Base-by-base conservation (phyloP, 2,329 filamentous ascomycete genomes). In the Cercospora sp. region DNA sequence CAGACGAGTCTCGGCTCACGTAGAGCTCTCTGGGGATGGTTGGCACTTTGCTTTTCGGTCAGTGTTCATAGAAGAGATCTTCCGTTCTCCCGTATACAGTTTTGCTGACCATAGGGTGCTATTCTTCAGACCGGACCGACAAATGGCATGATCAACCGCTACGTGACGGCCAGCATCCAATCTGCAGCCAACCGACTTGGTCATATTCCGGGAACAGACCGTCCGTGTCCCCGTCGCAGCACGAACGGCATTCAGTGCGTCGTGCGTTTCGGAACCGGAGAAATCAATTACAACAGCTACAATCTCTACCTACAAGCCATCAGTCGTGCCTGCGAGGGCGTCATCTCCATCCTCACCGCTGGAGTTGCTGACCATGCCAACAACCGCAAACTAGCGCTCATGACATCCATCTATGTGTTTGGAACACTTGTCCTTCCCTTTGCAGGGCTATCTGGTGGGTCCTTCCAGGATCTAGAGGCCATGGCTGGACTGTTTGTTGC, bases 281-380 rank as follows among this genome's bases (percentile, higher is more conserved):
- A 55, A 9, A 55, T 55, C 48, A 55, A 55, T 23, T 55, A 55
- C 48, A 55, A 55, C 48, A 55, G 48, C 48, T 55, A 55, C 48
- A 55, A 55, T 20, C 48, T 55, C 48, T 55, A 55, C 48, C 48
- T 55, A 23, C 48, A 55, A 55, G 48, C 48, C 48, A 55, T 55
- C 48, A 55, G 48, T 55, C 48, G 48, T 10, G 48, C 48, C 16
- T 55, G 48, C 48, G 48, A 55, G 48, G 48, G 48, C 18, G 48
- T 55, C 16, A 55, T 55, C 48, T 55, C 48, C 10, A 55, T 55
- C 8, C 18, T 55, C 16, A 55, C 48, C 16, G 48, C 48, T 20
- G 48, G 48, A 18, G 48, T 55, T 18, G 48, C 48, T 12, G 48
- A 55, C 18, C 26, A 55, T 20, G 48, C 48, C 48, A 55, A 55